Evolutionary conservation across 2,329 filamentous ascomycete genomes (phyloP), one percentile per base, ranked within the genome.

Genomic region (Exophiala bonariae): DNA sequence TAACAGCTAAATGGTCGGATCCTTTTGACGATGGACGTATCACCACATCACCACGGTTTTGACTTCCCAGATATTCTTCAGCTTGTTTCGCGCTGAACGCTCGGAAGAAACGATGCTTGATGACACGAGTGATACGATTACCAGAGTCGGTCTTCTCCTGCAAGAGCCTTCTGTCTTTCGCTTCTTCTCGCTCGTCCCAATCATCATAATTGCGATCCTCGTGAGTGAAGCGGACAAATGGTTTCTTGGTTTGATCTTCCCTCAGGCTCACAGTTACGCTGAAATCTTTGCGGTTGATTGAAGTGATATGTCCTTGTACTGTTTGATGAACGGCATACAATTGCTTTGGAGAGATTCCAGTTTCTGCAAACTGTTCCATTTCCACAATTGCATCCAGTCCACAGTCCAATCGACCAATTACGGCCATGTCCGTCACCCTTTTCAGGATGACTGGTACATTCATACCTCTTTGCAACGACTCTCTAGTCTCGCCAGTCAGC

Each of bases 101-200:
- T 59, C 86, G 87, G 80, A 97, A 99, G 13, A 97, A 81, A 19
- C 93, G 92, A 65, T 99, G 93, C 68, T 99, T 99, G 74, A 99
- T 93, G 50, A 99, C 93, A 66, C 93, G 83, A 66, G 95, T 89
- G 2, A 88, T 86, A 40, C 93, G 88, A 11, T 89, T 90, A 14
- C 88, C 88, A 9, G 82, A 81, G 63, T 89, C 87, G 63, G 93
- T 89, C 71, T 91, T 95, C 66, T 95, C 89, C 45, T 86, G 83
- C 55, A 93, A 75, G 47, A 88, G 84, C 46, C 95, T 90, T 63
- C 82, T 85, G 63, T 97, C 93, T 36, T 83, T 80, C 14, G 81
- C 78, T 68, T 99, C 93, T 59, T 89, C 83, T 2, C 78, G 74
- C 55, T 86, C 85, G 66, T 99, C 91, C 93, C 93, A 99, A 58